Evolutionary conservation across 1,284 basidiomycete genomes (phyloP).

Genomic region (Pyrrhoderma noxium): DNA sequence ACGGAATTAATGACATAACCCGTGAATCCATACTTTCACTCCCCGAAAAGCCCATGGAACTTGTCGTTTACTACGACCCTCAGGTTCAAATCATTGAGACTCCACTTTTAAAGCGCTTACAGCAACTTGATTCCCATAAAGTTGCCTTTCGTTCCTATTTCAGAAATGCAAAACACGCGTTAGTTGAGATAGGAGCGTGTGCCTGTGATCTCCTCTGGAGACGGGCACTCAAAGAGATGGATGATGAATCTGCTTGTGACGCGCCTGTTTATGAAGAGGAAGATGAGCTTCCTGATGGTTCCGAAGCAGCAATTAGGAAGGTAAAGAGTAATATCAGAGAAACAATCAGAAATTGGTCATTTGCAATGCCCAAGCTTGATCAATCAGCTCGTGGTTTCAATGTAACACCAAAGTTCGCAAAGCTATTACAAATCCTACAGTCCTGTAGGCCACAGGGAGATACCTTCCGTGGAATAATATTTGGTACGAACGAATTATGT

Average conservation of each 20-base stretch:
- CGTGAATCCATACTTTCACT: slow-evolving; percentile 26
- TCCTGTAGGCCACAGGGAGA: slow-evolving; percentile 44
- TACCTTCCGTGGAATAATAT: slow-evolving; percentile 54
- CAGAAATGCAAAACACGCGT: slow-evolving; percentile 37
- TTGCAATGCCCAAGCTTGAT: slow-evolving; percentile 52
- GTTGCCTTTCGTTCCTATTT: slow-evolving; percentile 35
- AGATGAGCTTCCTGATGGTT: slow-evolving; percentile 21
- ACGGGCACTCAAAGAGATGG: slow-evolving; percentile 37
- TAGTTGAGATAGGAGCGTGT: slow-evolving; percentile 50
- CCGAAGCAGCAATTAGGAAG: slow-evolving; percentile 21
- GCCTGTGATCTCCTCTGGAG: slow-evolving; percentile 62
- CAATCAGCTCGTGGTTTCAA: slow-evolving; percentile 49
- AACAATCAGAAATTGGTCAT: slow-evolving; percentile 48
- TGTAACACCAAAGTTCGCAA: slow-evolving; percentile 55
- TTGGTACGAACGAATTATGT: slow-evolving; percentile 37
- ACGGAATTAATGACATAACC: slow-evolving; percentile 28
- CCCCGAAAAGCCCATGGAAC: slow-evolving; percentile 35
- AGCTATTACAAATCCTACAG: slow-evolving; percentile 49
- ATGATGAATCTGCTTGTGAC: slow-evolving; percentile 24
- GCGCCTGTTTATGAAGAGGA: slow-evolving; percentile 29
- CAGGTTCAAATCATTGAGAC: slow-evolving; percentile 24
- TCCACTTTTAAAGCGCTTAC: slow-evolving; percentile 31
- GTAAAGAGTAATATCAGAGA: slow-evolving; percentile 30
- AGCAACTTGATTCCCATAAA: slow-evolving; percentile 32
- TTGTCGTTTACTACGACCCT: slow-evolving; percentile 32